Evolutionary conservation across 192 early-diverging fungal species (phyloP).

Genomic region (Entophlyctis luteolus): DNA sequence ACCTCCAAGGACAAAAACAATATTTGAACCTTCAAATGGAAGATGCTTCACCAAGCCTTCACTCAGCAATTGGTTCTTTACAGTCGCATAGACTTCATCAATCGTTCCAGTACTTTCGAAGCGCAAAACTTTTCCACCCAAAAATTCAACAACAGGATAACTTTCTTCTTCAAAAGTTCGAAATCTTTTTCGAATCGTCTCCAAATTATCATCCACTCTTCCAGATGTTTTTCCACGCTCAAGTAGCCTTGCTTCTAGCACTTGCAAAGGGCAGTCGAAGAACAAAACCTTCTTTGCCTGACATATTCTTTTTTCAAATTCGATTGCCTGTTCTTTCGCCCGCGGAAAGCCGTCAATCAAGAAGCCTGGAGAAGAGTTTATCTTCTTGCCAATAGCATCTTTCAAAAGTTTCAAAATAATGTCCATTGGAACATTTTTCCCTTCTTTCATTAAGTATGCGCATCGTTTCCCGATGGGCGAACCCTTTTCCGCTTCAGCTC

Average conservation of each 20-base stretch:
- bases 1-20: slow-evolving; percentile 52
- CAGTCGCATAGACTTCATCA: slow-evolving; percentile 5
- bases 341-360: slow-evolving; percentile 68
- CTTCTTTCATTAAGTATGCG: slow-evolving; percentile 83
- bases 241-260: slow-evolving; percentile 46
- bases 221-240: slow-evolving; percentile 55
- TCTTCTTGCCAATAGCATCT: slow-evolving; percentile 71
- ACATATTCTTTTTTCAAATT: slow-evolving; percentile 49
- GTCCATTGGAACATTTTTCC: slow-evolving; percentile 88
- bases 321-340: slow-evolving; percentile 49
- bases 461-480: slow-evolving; percentile 71
- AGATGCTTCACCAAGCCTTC: background rate
- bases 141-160: slow-evolving; percentile 50
- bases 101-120: slow-evolving; percentile 23
- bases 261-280: slow-evolving; percentile 50
- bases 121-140: slow-evolving; percentile 26
- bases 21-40: slow-evolving; percentile 38
- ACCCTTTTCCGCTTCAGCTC: slow-evolving; percentile 73
- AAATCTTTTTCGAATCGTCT: slow-evolving; percentile 56
- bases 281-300: slow-evolving; percentile 32
- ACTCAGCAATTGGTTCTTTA: background rate
- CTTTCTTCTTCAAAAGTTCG: slow-evolving; percentile 49
- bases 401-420: slow-evolving; percentile 79
- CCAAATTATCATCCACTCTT: slow-evolving; percentile 54
- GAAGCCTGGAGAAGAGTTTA: slow-evolving; percentile 41